phyloP scores from a whole-genome alignment of 192 early-diverging fungal genomes.

The Umbelopsis isabellina region DNA sequence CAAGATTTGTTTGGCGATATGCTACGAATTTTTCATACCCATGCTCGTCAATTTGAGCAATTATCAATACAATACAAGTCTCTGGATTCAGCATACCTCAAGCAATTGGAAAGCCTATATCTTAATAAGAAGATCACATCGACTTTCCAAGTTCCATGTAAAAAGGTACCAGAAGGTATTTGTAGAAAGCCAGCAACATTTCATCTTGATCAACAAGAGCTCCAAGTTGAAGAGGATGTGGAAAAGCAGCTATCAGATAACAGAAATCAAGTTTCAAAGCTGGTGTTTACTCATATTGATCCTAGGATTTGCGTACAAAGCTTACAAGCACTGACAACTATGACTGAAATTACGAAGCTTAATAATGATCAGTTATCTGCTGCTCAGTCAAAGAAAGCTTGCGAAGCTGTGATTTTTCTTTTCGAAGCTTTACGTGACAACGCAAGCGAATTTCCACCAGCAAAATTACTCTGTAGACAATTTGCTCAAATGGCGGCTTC shows the following conservation, averaged over 20 bases:
- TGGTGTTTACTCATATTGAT: not conserved
- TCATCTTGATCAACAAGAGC: slow-evolving; percentile 1
- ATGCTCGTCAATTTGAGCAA: slow-evolving; percentile 27
- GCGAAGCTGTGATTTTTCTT: slow-evolving; percentile 5
- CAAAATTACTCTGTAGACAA: not conserved
- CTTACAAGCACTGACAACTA: not conserved
- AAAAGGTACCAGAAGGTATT: slow-evolving; percentile 35
- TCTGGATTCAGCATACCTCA: slow-evolving; percentile 38
- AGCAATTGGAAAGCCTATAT: slow-evolving; percentile 41
- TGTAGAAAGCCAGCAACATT: slow-evolving; percentile 41
- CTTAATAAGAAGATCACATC: slow-evolving; percentile 38
- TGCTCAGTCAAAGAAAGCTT: not conserved
- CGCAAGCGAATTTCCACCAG: slow-evolving; percentile 11
- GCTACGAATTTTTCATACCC: slow-evolving; percentile 24
- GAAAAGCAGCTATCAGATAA: slow-evolving; percentile 14
- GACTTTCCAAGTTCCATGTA: slow-evolving; percentile 42
- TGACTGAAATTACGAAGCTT: not conserved
- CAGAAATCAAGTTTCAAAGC: not conserved
- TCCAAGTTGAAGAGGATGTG: not conserved
- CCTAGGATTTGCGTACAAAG: slow-evolving; percentile 7
- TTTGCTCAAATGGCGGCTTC: slow-evolving; percentile 7
- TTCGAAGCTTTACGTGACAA: slow-evolving; percentile 12
- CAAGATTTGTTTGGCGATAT: slow-evolving; percentile 35
- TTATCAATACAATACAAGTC: slow-evolving; percentile 30
- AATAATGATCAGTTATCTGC: not conserved